A percentile compares a stretch with the other conserved stretches of the same genome.
These are phyloP conservation scores for Nematodospora valgi DNA, from an alignment of 805 yeast genomes.

Conservation along the genomic window DNA sequence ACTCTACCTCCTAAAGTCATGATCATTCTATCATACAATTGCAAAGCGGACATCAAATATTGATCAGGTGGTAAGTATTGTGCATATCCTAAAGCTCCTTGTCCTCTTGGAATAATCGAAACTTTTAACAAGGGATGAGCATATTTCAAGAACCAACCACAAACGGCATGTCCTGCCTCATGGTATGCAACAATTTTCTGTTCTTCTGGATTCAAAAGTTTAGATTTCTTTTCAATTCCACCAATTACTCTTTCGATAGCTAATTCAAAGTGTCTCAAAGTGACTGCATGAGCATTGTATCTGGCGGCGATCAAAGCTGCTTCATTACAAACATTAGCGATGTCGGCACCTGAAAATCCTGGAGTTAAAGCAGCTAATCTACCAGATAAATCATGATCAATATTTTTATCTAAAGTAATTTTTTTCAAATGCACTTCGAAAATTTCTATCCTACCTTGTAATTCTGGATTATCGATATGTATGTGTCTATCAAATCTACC, in stretches of 20 bases:
- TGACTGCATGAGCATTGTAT: constrained; percentile 64
- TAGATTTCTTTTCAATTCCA: constrained; percentile 88
- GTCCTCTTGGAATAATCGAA: constrained; percentile 95
- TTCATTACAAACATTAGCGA: constrained; percentile 95
- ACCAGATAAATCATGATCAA: constrained; percentile 61
- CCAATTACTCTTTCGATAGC: constrained; percentile 98
- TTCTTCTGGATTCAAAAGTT: constrained; percentile 80
- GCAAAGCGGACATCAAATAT: constrained; percentile 71
- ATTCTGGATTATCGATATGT: constrained; percentile 86
- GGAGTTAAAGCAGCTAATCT: constrained; percentile 94
- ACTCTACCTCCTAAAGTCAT: constrained; percentile 98
- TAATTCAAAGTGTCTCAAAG: constrained; percentile 79
- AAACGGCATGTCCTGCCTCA: constrained; percentile 98
- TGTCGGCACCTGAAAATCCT: constrained; percentile 98
- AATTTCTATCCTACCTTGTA: constrained; percentile 91
- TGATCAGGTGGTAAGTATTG: constrained; percentile 94
- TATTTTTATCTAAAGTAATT: constrained; percentile 52
- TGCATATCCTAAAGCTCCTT: constrained; percentile 96
- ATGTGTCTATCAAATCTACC: constrained; percentile 97
- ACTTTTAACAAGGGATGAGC: constrained; percentile 96
- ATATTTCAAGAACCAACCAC: constrained; percentile 91
- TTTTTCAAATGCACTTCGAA: constrained; percentile 81
- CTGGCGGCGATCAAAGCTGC: constrained; percentile 97
- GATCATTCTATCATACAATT: constrained; percentile 84
- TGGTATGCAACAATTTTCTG: constrained; percentile 92